Conservation (phyloP, 1,139 yeast species). For the Hanseniaspora sp. region DNA sequence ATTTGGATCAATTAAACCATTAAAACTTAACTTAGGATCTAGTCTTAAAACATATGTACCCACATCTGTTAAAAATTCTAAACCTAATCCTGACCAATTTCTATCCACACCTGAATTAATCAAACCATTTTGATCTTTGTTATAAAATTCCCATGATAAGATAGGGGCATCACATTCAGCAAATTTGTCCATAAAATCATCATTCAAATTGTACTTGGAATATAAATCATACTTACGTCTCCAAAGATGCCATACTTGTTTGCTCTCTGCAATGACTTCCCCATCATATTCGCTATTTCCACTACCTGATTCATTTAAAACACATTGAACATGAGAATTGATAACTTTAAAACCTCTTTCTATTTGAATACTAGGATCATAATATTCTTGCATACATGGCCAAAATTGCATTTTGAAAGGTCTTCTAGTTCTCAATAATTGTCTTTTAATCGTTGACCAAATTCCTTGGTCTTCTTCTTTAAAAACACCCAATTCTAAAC, state of each 20-base stretch:
- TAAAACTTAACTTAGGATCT: conserved; percentile 46
- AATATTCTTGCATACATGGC: conserved; percentile 24
- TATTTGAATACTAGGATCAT: conserved; percentile 4
- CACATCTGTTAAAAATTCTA: conserved; percentile 87
- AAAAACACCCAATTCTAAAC: conserved; percentile 68
- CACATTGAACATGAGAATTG: conserved; percentile 73
- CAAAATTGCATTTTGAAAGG: conserved; percentile 77
- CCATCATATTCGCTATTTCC: conserved; percentile 31
- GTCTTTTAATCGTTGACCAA: conserved; percentile 60
- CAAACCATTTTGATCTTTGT: conserved; percentile 44
- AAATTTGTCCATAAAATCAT: conserved; percentile 32
- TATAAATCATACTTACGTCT: conserved; percentile 76
- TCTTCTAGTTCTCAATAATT: conserved; percentile 68
- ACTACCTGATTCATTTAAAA: not conserved
- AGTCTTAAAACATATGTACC: conserved; percentile 80
- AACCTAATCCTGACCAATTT: conserved; percentile 88
- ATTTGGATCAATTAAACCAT: conserved; percentile 24
- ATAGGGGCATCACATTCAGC: conserved; percentile 83
- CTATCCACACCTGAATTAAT: conserved; percentile 73
- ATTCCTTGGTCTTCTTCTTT: conserved; percentile 56
- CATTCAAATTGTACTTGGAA: conserved; percentile 16
- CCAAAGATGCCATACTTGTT: conserved; percentile 93
- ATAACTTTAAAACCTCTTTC: conserved; percentile 72
- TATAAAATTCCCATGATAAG: conserved; percentile 76
- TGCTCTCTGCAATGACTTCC: conserved; percentile 61